Percentiles rank a stretch among this genome's conserved stretches.
Evolutionary conservation across 352 stramenopile species (phyloP).

Genomic region (Phytophthora colocasiae): DNA sequence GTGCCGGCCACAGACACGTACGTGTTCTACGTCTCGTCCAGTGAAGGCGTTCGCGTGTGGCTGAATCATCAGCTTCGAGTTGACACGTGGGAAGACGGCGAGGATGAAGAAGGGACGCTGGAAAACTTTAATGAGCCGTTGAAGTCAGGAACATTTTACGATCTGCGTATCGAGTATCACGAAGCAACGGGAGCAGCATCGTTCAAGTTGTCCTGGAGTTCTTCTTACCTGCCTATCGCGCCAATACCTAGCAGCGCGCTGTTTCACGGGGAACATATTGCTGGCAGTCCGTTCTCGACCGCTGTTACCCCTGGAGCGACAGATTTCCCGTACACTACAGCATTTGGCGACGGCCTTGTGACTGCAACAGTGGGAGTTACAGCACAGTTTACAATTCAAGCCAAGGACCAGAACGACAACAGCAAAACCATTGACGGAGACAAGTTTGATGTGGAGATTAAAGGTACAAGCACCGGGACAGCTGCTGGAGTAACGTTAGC

Average conservation of each 20-base stretch:
- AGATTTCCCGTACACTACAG: constrained; percentile 96
- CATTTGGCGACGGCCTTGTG: constrained; percentile 82
- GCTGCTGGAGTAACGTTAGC: constrained; percentile 41
- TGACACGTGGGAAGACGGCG: constrained; percentile 87
- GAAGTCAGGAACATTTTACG: constrained; percentile 83
- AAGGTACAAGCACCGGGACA: constrained; percentile 32
- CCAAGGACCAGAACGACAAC: constrained; percentile 94
- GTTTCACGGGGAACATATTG: constrained; percentile 92
- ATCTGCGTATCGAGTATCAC: constrained; percentile 96
- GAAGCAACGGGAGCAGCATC: constrained; percentile 92
- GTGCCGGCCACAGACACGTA: constrained; percentile 87
- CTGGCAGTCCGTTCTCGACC: constrained; percentile 93
- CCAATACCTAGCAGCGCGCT: constrained; percentile 84
- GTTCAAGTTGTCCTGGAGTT: constrained; percentile 93
- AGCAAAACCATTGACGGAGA: constrained; percentile 89
- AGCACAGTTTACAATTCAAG: constrained; percentile 94
- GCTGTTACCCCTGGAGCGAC: constrained; percentile 91
- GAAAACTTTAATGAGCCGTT: constrained; percentile 82
- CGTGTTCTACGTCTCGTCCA: constrained; percentile 93
- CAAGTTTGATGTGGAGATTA: constrained; percentile 74
- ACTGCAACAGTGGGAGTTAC: constrained; percentile 83
- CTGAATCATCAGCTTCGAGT: constrained; percentile 93
- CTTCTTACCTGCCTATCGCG: constrained; percentile 88
- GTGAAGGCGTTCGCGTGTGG: constrained; percentile 94
- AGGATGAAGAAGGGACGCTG: constrained; percentile 49